Evolutionary conservation across 768 basidiomycete genomes (phyloP).

Genomic region (Collybia mongolica): DNA sequence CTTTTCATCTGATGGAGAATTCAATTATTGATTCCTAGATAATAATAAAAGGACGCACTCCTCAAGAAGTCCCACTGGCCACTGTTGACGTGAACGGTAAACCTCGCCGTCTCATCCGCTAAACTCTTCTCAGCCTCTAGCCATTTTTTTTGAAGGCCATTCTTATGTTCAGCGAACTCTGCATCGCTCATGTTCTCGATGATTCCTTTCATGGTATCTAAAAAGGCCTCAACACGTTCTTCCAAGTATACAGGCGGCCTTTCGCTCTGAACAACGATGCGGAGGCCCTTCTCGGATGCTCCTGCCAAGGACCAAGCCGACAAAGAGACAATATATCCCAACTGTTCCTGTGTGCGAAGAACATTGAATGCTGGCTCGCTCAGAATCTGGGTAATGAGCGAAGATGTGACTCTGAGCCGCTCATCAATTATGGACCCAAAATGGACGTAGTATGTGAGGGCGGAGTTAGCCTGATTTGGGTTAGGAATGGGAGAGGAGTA

Average conservation of each 20-base stretch:
- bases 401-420: conserved; percentile 59
- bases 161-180: conserved; percentile 79
- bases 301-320: conserved; percentile 56
- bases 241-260: conserved; percentile 79
- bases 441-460: conserved; percentile 83
- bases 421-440: conserved; percentile 69
- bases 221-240: conserved; percentile 84
- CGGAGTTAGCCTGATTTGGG: conserved; percentile 82
- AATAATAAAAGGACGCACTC: conserved; percentile 48
- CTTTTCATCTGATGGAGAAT: conserved; percentile 51
- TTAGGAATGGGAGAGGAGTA: conserved; percentile 73
- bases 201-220: conserved; percentile 66
- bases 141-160: conserved; percentile 76
- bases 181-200: conserved; percentile 68
- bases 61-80: conserved; percentile 87
- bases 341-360: conserved; percentile 91
- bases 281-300: conserved; percentile 71
- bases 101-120: conserved; percentile 70
- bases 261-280: conserved; percentile 89
- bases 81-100: conserved; percentile 68
- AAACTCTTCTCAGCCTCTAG: conserved; percentile 88
- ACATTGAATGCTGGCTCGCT: conserved; percentile 91
- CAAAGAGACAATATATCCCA: conserved; percentile 88
- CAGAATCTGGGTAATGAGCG: conserved; percentile 80
- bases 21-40: conserved; percentile 2